phyloP scores from a whole-genome alignment of 306 rosid species.

The Fragaria vesca region DNA sequence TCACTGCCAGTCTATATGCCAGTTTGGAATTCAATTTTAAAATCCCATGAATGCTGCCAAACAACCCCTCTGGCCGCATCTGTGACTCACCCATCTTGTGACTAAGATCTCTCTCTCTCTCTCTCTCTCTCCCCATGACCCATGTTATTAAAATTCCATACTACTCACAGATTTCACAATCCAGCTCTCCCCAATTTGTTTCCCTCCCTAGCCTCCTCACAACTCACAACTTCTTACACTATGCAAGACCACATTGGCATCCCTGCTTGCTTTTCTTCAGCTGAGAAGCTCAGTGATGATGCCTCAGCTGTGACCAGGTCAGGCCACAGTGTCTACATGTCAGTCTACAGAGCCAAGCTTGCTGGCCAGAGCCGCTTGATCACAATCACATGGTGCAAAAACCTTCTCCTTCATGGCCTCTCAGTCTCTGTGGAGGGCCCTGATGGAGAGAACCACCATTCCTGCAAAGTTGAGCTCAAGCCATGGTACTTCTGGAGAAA shows the following conservation, averaged over 20 bases:
- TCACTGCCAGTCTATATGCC: constrained; percentile 63
- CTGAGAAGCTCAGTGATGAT: constrained; percentile 45
- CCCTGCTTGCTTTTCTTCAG: constrained; percentile 71
- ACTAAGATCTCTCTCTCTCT: constrained; percentile 55
- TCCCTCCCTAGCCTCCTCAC: neutral
- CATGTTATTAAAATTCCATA: constrained; percentile 13
- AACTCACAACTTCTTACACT: constrained; percentile 9
- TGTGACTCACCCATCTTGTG: constrained; percentile 43
- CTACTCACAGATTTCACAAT: constrained; percentile 24
- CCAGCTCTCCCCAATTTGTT: constrained; percentile 16
- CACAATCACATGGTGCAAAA: constrained; percentile 82
- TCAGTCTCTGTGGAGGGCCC: constrained; percentile 69
- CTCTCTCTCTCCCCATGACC: constrained; percentile 27
- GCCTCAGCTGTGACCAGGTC: constrained; percentile 57
- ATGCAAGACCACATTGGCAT: constrained; percentile 79
- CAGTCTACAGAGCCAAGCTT: constrained; percentile 63
- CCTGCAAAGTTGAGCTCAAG: constrained; percentile 84
- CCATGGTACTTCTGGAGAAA: constrained; percentile 94
- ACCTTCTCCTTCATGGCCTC: constrained; percentile 64
- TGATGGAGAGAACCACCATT: constrained; percentile 59
- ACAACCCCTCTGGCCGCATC: constrained; percentile 62
- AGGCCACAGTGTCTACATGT: constrained; percentile 76
- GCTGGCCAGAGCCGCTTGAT: constrained; percentile 67
- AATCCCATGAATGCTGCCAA: constrained; percentile 49
- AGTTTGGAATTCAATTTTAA: constrained; percentile 41